These are phyloP conservation scores for Musa acuminata DNA, from an alignment of 176 grass and related monocot genomes.

Conservation along the genomic window DNA sequence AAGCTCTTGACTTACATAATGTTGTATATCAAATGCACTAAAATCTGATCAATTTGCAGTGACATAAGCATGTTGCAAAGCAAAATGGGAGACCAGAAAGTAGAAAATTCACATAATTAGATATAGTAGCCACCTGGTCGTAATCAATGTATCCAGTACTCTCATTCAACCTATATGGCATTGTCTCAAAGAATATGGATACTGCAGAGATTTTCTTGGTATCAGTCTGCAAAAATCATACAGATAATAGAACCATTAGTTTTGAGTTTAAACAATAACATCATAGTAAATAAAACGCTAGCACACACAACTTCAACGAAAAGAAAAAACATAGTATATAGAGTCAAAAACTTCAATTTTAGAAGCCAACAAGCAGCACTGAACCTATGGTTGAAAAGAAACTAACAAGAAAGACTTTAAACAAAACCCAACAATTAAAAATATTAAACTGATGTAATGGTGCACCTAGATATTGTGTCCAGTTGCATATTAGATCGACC, in stretches of 20 bases:
- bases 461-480: not conserved
- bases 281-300: not conserved
- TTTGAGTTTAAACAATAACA: not conserved
- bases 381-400: not conserved
- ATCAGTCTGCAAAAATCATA: constrained; percentile 68
- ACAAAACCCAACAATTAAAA: not conserved
- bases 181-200: constrained; percentile 99
- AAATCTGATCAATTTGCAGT: not conserved
- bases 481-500: not conserved
- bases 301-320: not conserved
- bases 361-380: not conserved
- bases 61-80: not conserved
- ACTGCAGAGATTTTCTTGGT: constrained; percentile 99
- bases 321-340: not conserved
- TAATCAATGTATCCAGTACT: constrained; percentile 99
- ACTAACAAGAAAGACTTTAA: not conserved
- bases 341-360: not conserved
- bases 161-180: constrained; percentile 96
- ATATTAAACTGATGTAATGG: not conserved
- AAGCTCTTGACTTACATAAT: not conserved
- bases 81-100: not conserved
- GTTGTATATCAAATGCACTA: not conserved
- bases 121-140: constrained; percentile 52
- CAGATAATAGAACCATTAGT: constrained; percentile 22
- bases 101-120: not conserved